Percentiles rank a stretch among this genome's conserved stretches.
These are phyloP conservation scores for Didymella arachidicola DNA, from an alignment of 2,329 filamentous ascomycete genomes.

Conservation along the genomic window DNA sequence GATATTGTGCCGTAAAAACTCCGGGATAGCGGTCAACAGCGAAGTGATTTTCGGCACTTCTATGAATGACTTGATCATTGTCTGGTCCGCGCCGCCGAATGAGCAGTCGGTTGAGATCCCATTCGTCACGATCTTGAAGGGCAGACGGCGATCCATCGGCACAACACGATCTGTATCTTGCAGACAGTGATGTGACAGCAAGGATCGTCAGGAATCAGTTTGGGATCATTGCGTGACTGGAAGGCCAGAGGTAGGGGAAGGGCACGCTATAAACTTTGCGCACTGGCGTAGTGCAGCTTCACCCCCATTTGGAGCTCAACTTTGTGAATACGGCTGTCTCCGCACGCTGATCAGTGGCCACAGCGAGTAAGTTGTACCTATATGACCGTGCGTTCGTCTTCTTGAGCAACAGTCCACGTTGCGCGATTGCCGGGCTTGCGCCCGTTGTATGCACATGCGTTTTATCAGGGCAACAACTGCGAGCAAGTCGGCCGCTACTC, in stretches of 20 bases:
- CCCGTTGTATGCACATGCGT: neutral
- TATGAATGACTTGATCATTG: conserved; percentile 1
- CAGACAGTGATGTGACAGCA: conserved; percentile 5
- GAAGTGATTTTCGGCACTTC: conserved; percentile 1
- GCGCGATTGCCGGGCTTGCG: neutral
- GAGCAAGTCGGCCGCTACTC: too few relatives aligned
- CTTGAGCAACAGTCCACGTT: neutral
- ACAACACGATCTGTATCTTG: conserved; percentile 13
- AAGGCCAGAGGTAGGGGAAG: neutral
- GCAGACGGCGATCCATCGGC: conserved; percentile 8
- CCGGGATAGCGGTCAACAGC: conserved; percentile 12
- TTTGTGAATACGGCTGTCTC: conserved; percentile 3
- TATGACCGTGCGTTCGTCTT: neutral
- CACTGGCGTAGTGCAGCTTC: neutral
- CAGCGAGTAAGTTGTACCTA: neutral
- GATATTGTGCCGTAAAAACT: conserved; percentile 8
- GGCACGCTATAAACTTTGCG: neutral
- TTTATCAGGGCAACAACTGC: neutral
- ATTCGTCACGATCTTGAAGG: neutral
- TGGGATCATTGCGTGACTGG: conserved; percentile 4
- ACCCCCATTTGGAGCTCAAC: neutral
- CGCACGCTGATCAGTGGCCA: conserved; percentile 5
- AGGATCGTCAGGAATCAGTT: conserved; percentile 1
- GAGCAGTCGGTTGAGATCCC: conserved; percentile 4
- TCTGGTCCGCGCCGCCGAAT: neutral